Conservation (phyloP, 1,139 yeast genomes). For the Taphrina pruni region DNA sequence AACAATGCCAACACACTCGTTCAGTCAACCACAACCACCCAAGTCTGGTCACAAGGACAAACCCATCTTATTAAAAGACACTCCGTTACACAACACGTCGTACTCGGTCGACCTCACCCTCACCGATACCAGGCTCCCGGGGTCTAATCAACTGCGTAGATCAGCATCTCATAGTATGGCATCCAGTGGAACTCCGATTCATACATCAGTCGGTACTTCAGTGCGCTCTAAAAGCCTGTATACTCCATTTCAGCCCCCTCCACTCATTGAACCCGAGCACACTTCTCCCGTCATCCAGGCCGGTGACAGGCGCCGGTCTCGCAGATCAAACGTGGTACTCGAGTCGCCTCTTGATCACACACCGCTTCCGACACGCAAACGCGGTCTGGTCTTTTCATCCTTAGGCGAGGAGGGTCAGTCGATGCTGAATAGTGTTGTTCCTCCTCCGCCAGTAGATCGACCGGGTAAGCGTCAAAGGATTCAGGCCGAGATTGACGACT, state of each 20-base stretch:
- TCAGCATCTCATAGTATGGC: conserved; percentile 18
- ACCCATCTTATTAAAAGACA: conserved; percentile 5
- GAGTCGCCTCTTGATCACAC: conserved; percentile 23
- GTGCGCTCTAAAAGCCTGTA: conserved; percentile 15
- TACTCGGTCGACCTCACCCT: conserved; percentile 3
- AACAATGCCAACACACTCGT: background rate
- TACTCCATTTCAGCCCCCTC: conserved; percentile 2
- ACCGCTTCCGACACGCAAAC: conserved; percentile 10
- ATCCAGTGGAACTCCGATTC: conserved; percentile 12
- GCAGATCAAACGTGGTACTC: conserved; percentile 4
- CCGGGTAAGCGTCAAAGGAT: background rate
- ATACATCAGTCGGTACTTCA: conserved; percentile 17
- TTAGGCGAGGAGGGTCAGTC: conserved; percentile 7
- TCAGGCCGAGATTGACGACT: conserved; percentile 11
- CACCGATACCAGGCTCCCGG: background rate
- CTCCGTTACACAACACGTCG: background rate
- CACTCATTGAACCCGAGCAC: background rate
- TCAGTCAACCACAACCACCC: background rate
- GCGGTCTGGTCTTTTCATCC: conserved; percentile 10
- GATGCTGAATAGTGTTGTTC: background rate
- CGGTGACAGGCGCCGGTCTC: conserved; percentile 29
- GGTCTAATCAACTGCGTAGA: conserved; percentile 1
- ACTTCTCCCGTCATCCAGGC: conserved; percentile 24
- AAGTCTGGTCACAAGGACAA: conserved; percentile 12
- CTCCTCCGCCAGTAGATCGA: background rate